Percentiles rank a stretch among this genome's conserved stretches.
These are phyloP conservation scores for Fraxinus velutina DNA, from an alignment of 305 asterid species.

Conservation along the genomic window DNA sequence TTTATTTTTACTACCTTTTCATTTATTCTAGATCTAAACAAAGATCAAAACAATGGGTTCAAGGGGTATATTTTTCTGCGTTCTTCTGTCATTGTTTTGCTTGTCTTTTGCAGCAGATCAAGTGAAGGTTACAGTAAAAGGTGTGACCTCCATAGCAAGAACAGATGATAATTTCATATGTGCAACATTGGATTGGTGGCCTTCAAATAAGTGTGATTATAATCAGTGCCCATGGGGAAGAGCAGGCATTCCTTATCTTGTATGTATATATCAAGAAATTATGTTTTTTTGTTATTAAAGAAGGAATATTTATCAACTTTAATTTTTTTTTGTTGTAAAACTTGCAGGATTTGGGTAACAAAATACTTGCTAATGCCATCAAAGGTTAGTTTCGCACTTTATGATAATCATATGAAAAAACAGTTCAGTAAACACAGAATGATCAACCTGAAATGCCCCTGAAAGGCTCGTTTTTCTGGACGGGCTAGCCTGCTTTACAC, in stretches of 20 bases:
- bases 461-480: neutral
- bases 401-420: neutral
- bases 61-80: conserved; percentile 8
- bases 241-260: conserved; percentile 63
- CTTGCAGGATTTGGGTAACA: conserved; percentile 62
- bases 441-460: neutral
- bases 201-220: conserved; percentile 58
- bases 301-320: neutral
- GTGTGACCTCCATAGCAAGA: conserved; percentile 42
- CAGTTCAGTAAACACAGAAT: neutral
- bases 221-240: conserved; percentile 66
- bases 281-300: neutral
- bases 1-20: neutral
- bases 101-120: conserved; percentile 38
- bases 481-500: neutral
- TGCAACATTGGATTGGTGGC: conserved; percentile 90
- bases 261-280: conserved; percentile 13
- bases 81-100: conserved; percentile 24
- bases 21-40: neutral
- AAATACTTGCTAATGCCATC: conserved; percentile 64
- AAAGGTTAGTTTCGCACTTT: conserved; percentile 45
- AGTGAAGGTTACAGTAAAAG: conserved; percentile 42
- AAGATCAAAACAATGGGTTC: conserved; percentile 23
- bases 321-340: neutral
- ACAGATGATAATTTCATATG: conserved; percentile 72